phyloP scores from a whole-genome alignment of 768 basidiomycete species.

The Mycena vitilis region DNA sequence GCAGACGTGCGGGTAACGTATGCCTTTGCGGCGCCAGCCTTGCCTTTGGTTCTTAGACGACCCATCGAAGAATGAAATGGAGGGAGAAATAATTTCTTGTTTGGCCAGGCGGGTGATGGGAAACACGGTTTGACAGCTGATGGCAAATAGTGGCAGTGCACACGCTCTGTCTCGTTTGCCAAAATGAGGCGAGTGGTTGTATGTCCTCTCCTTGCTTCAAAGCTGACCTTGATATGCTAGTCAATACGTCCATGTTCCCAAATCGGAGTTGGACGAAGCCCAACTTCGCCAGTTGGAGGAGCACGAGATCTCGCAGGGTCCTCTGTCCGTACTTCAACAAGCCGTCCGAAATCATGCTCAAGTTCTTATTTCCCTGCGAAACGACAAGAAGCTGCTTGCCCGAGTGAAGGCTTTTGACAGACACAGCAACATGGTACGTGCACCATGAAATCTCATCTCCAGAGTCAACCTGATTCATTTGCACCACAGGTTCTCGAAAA shows the following conservation, averaged over 20 bases:
- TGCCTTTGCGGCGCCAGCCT: conserved; percentile 91
- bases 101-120: no score
- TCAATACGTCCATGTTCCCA: conserved; percentile 97
- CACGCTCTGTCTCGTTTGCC: conserved; percentile 4
- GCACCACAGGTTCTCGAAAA: conserved; percentile 88
- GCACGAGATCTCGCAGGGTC: conserved; percentile 98
- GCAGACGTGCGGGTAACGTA: conserved; percentile 92
- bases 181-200: conserved; percentile 31
- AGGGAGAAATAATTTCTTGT: conserved; percentile 6
- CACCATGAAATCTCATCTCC: conserved; percentile 25
- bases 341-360: conserved; percentile 98
- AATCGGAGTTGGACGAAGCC: conserved; percentile 97
- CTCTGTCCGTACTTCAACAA: conserved; percentile 94
- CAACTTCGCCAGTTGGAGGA: conserved; percentile 97
- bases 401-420: conserved; percentile 99
- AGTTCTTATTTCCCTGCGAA: conserved; percentile 95
- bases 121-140: no score
- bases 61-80: conserved; percentile 63
- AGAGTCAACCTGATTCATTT: conserved; percentile 29
- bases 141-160: no score
- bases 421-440: conserved; percentile 98
- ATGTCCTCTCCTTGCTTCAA: conserved; percentile 17
- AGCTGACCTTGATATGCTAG: conserved; percentile 53
- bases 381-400: conserved; percentile 97
- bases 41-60: conserved; percentile 84